phyloP scores from a whole-genome alignment of 495 filamentous ascomycete genomes.

The Emericellopsis terricola region DNA sequence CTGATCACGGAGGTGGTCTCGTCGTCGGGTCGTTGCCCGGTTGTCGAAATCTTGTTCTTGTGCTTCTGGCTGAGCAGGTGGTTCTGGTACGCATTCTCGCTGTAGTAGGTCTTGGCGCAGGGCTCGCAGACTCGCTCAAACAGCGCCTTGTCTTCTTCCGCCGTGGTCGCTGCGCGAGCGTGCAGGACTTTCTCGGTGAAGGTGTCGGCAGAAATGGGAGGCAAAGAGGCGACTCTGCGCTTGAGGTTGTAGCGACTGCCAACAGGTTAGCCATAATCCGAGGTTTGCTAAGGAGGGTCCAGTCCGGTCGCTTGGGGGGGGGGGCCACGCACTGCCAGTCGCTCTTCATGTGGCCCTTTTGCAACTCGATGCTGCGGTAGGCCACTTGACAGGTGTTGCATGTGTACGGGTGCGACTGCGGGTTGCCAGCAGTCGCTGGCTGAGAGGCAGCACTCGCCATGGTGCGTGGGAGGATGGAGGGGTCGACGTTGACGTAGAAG shows the following conservation, averaged over 20 bases:
- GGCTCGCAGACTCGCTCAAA: constrained; percentile 69
- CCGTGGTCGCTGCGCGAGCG: constrained; percentile 64
- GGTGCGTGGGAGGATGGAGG: too few species aligned
- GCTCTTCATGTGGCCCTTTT: constrained; percentile 86
- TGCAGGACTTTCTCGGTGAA: constrained; percentile 97
- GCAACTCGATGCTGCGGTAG: constrained; percentile 83
- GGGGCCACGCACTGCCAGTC: constrained; percentile 80
- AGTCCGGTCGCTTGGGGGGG: background rate
- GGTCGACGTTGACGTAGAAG: background rate
- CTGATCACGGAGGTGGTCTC: constrained; percentile 76
- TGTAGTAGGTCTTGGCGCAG: constrained; percentile 88
- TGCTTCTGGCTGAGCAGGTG: constrained; percentile 88
- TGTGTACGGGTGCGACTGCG: constrained; percentile 66
- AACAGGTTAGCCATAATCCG: constrained; percentile 4
- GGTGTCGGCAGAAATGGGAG: constrained; percentile 77
- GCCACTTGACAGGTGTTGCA: constrained; percentile 98
- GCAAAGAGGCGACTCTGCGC: constrained; percentile 77
- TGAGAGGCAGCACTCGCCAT: constrained; percentile 31
- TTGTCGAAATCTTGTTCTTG: constrained; percentile 38
- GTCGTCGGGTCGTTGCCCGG: constrained; percentile 29
- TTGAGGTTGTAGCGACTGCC: constrained; percentile 89
- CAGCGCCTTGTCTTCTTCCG: constrained; percentile 73
- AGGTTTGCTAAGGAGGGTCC: constrained; percentile 1
- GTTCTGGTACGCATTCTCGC: constrained; percentile 87
- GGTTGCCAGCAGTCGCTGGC: constrained; percentile 13